A percentile compares a stretch with the other conserved stretches of the same genome.
Evolutionary conservation across 768 basidiomycete species (phyloP).

Genomic region (Nevesoporus exiguus): DNA sequence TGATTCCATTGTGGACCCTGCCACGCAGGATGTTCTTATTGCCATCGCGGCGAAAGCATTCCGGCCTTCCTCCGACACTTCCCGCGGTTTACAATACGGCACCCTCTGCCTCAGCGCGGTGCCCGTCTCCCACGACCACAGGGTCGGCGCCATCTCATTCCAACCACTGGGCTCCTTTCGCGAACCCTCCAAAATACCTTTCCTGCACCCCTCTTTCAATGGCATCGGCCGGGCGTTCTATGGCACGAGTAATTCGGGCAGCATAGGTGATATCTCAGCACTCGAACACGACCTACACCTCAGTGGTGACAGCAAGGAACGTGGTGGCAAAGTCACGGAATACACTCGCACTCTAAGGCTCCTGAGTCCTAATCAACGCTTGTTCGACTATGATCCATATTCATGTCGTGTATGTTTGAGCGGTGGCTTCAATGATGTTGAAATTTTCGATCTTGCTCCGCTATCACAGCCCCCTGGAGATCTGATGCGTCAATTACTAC

Average conservation of each 20-base stretch:
- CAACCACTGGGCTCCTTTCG: neutral
- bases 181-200: neutral
- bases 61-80: neutral
- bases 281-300: conserved; percentile 16
- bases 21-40: neutral
- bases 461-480: too few relatives aligned
- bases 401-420: conserved; percentile 15
- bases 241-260: too few relatives aligned
- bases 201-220: conserved; percentile 11
- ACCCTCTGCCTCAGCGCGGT: conserved; percentile 2
- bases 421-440: neutral
- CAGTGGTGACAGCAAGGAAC: neutral
- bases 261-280: conserved; percentile 2
- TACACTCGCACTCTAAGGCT: conserved; percentile 4
- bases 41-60: neutral
- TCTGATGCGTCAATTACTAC: too few relatives aligned
- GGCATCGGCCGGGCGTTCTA: conserved; percentile 15
- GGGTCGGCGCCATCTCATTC: conserved; percentile 12
- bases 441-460: conserved; percentile 16
- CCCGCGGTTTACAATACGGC: conserved; percentile 1
- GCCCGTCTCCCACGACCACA: neutral
- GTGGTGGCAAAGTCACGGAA: neutral
- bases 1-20: conserved; percentile 5
- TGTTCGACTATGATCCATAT: conserved; percentile 23
- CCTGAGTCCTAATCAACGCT: neutral